Base-by-base conservation (phyloP, 2,329 filamentous ascomycete genomes). In the Akanthomyces uredinophilus region DNA sequence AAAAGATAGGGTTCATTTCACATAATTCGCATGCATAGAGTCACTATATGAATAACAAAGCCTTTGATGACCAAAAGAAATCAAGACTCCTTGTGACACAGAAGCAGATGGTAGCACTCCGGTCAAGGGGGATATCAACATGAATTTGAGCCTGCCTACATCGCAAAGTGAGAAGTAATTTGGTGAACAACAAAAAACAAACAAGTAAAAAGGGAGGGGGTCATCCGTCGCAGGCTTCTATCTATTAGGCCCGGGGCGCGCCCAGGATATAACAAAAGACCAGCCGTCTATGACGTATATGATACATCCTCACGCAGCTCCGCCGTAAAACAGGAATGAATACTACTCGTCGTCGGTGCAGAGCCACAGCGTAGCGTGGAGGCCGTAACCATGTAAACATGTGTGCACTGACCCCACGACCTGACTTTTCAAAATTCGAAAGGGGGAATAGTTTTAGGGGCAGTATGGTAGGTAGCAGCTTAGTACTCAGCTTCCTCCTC, bases 401-500 rank as follows among this genome's bases (percentile, higher is more conserved):
- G 39, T 41, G 49, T 32, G 39, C 37, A 37, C 32, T 56, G 29
- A 44, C 2, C 24, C 35, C 13, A 16, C 18, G 35, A 41, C 18
- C 35, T 37, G 52, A 46, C 54, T 22, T 35, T 35, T 52, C n/a
- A 22, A 39, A 24, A 49, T 43, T 41, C n/a, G 37, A 51, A 46
- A 41, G 13, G 24, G 29, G 50, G 22, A 7, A 32, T 41, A 39
- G 37, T 39, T 64, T 56, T 54, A 44, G 39, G 53, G 44, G 22
- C 32, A 16, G 55, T 58, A 54, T 16, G 53, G 11, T 39, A 14
- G 13, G 11, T 20, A 41, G 53, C 39, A 39, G 63, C 65, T 73
- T 94, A 96, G 84, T 96, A 96, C 84, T 96, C 93, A 60, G 74
- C 81, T 68, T 78, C 82, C 71, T 87, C 87, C 52, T 86, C 85